Conservation (phyloP, 495 filamentous ascomycete species). For the Aspergillus conjunctus region DNA sequence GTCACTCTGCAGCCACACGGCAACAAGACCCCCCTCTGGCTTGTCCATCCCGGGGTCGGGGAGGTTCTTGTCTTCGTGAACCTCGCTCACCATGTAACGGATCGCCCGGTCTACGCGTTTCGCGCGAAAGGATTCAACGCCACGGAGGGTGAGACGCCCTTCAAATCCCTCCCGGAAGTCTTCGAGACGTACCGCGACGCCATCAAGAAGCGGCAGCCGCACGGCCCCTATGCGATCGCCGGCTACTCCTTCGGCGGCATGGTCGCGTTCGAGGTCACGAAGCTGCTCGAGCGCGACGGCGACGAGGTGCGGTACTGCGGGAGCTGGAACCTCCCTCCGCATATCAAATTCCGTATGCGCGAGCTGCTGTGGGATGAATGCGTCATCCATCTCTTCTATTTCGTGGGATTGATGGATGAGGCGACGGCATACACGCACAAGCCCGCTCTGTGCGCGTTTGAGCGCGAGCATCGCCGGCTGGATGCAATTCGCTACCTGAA, state of each 20-base stretch:
- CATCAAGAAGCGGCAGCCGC: constrained; percentile 49
- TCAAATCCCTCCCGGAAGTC: constrained; percentile 38
- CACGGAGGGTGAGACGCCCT: constrained; percentile 33
- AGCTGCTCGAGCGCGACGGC: constrained; percentile 41
- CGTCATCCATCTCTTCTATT: constrained; percentile 51
- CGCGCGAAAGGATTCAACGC: constrained; percentile 55
- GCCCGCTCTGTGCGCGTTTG: constrained; percentile 21
- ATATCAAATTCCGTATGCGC: constrained; percentile 55
- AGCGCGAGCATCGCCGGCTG: constrained; percentile 5
- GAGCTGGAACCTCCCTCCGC: constrained; percentile 47
- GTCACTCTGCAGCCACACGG: constrained; percentile 47
- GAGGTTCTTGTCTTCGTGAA: constrained; percentile 59
- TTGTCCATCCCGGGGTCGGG: constrained; percentile 59
- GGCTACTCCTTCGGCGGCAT: constrained; percentile 59
- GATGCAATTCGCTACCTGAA: constrained; percentile 22
- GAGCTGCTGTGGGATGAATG: constrained; percentile 48
- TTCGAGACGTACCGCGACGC: constrained; percentile 44
- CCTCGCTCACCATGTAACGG: constrained; percentile 45
- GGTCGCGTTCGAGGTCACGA: constrained; percentile 57
- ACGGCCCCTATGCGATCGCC: constrained; percentile 58
- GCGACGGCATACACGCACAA: constrained; percentile 26
- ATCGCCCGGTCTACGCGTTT: constrained; percentile 57
- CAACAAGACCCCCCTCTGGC: constrained; percentile 50
- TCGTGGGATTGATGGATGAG: constrained; percentile 44
- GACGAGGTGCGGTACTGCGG: constrained; percentile 35